Base-by-base conservation (phyloP, 2,329 filamentous ascomycete species). In the Thielaviopsis euricoi region DNA sequence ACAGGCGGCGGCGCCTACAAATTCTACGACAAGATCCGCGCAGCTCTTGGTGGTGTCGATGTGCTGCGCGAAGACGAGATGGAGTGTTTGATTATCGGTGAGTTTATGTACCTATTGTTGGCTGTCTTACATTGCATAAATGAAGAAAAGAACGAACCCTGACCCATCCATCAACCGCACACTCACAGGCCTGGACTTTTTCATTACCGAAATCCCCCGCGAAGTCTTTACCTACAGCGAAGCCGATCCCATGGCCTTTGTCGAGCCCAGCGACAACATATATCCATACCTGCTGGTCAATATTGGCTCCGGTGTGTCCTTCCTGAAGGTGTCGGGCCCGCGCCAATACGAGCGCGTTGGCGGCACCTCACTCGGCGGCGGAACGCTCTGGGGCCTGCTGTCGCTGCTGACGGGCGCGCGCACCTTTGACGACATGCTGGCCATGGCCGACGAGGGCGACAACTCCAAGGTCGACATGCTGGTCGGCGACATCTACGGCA, bases 221-320 rank as follows among this genome's bases (percentile, higher is more conserved):
- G 93, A 98, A 71, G 91, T 98, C 57, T 98, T 98, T 67, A 96
- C 89, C 21, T 97, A 97, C 71, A 90, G 86, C 67, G 91, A 95
- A 69, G 80, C 81, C 37, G 85, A 93, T 64, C 89, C 90, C 4
- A 95, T 96, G 86, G 81, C 88, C 66, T 97, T 95, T 67, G 82
- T 85, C 63, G 81, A 85, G 61, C 82, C 89, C 1, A 76, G 82
- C n/a, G 83, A 91, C 64, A 73, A 75, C 64, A 89, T 95, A 60
- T 97, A 98, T 69, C 93, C 93, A 2, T 98, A 98, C 68, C 82
- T 98, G 50, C 82, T 98, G 29, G 93, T 98, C 66, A 98, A 98
- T 71, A 98, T 98, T 64, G 93, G 93, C 52, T 96, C 90, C 7
- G 93, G 93, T 55, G 93, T 98, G 5, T 93, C 86, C 49, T 95